Conservation (phyloP, 2,329 filamentous ascomycete species). For the Tolypocladium ophioglossoides region DNA sequence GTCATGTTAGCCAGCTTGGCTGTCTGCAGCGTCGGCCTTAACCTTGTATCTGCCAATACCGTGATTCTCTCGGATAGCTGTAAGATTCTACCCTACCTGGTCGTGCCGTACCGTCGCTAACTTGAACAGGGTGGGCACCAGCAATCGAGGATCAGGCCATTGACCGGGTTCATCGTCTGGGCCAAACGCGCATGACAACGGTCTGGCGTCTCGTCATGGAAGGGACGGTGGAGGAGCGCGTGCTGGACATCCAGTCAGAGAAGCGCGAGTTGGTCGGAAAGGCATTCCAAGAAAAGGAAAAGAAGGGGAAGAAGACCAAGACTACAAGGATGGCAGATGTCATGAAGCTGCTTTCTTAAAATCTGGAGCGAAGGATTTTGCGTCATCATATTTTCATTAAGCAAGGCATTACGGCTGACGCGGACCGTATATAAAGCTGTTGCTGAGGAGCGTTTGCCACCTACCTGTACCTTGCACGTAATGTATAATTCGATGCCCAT, state of each 20-base stretch:
- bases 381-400: background rate
- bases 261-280: constrained; percentile 70
- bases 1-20: constrained; percentile 74
- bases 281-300: constrained; percentile 63
- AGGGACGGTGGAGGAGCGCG: constrained; percentile 67
- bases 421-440: background rate
- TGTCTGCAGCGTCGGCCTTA: constrained; percentile 78
- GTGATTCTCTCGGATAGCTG: constrained; percentile 74
- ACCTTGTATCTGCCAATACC: constrained; percentile 76
- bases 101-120: background rate
- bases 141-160: constrained; percentile 89
- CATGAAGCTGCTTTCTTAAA: constrained; percentile 31
- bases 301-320: constrained; percentile 40
- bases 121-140: constrained; percentile 65
- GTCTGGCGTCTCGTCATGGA: constrained; percentile 79
- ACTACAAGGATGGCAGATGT: constrained; percentile 48
- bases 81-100: constrained; percentile 17
- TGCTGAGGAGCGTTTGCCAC: background rate
- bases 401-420: background rate
- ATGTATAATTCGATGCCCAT: background rate
- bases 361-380: background rate
- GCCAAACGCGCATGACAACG: constrained; percentile 68
- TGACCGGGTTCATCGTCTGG: constrained; percentile 77
- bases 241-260: constrained; percentile 65
- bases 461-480: background rate